Percentiles rank a stretch among this genome's conserved stretches.
These are phyloP conservation scores for Pseudocercospora cruenta DNA, from an alignment of 2,329 filamentous ascomycete genomes.

Conservation along the genomic window DNA sequence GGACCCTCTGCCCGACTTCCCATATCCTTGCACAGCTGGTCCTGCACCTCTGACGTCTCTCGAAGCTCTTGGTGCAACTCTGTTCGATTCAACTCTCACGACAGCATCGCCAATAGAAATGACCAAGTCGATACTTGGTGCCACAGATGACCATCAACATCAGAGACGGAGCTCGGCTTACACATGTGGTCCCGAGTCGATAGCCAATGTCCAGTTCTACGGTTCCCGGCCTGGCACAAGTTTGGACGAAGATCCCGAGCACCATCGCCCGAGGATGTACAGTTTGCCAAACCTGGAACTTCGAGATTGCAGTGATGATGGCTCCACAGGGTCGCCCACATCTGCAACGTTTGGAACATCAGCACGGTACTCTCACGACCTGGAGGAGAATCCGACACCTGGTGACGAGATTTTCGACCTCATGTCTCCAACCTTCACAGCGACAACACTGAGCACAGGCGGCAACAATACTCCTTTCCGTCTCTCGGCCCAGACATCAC, in stretches of 20 bases:
- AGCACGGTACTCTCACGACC: conserved; percentile 1
- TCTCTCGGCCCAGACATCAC: conserved; percentile 23
- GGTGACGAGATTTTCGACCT: conserved; percentile 27
- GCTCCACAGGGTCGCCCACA: conserved; percentile 12
- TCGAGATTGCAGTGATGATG: conserved; percentile 21
- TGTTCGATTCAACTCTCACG: conserved; percentile 15
- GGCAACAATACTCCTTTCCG: conserved; percentile 34
- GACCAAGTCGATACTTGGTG: not conserved
- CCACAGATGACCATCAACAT: not conserved
- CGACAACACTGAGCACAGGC: conserved; percentile 37
- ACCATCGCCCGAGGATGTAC: conserved; percentile 25
- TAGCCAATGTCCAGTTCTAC: conserved; percentile 33
- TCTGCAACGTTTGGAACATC: conserved; percentile 3
- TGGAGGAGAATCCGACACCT: conserved; percentile 15
- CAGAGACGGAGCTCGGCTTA: conserved; percentile 12
- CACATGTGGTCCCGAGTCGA: conserved; percentile 23
- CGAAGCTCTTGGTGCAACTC: conserved; percentile 14
- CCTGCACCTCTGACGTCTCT: conserved; percentile 17
- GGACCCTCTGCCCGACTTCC: conserved; percentile 3
- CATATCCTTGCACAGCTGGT: conserved; percentile 15
- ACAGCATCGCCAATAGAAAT: not conserved
- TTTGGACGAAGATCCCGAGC: conserved; percentile 21
- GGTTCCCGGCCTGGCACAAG: conserved; percentile 27
- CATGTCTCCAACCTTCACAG: conserved; percentile 39
- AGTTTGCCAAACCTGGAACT: conserved; percentile 26